Evolutionary conservation across 2,329 filamentous ascomycete genomes (phyloP), one percentile per base, ranked within the genome.

Genomic region (Botrytis aclada): DNA sequence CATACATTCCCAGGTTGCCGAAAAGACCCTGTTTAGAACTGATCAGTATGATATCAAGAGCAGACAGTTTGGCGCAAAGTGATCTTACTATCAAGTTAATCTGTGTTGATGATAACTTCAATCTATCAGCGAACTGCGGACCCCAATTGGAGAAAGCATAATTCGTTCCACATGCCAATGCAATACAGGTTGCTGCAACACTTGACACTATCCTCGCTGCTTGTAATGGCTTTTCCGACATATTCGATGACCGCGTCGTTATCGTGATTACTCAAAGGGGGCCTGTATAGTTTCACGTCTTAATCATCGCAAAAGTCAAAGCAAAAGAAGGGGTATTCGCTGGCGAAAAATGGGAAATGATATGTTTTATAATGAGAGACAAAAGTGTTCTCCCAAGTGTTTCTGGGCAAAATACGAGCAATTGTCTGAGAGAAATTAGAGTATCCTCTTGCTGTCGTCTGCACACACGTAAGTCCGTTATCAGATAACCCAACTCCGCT

Each of bases 111-210:
- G 94, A 94, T 74, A 98, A 88, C 81, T 92, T 90, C 78, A 99
- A 86, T 78, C 89, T 90, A 79, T 97, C 91, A 67, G 95, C 94
- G 81, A 98, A 98, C 83, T 98, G 95, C 32, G 96, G 96, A 22
- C 93, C 94, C 95, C 96, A 99, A 83, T 95, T 95, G 72, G 94
- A 98, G 83, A 98, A 99, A 80, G 95, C 95, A 88, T 99, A 98
- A 82, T 98, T 98, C 75, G 95, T 97, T 74, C 96, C 96, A 82
- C 95, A 97, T 74, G 95, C 94, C 74, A 98, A 86, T 25, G 95
- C 90, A 75, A 98, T 94, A 76, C 90, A 82, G 25, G 94, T 97
- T 41, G 94, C 94, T 67, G 95, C 94, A 73, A 95, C 85, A 78
- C 95, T 95, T 76, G 95, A 95, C 72, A 96, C 83, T 71, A 97